Evolutionary conservation across 2,329 filamentous ascomycete species (phyloP).

Genomic region (Phyllosticta ampelicida): DNA sequence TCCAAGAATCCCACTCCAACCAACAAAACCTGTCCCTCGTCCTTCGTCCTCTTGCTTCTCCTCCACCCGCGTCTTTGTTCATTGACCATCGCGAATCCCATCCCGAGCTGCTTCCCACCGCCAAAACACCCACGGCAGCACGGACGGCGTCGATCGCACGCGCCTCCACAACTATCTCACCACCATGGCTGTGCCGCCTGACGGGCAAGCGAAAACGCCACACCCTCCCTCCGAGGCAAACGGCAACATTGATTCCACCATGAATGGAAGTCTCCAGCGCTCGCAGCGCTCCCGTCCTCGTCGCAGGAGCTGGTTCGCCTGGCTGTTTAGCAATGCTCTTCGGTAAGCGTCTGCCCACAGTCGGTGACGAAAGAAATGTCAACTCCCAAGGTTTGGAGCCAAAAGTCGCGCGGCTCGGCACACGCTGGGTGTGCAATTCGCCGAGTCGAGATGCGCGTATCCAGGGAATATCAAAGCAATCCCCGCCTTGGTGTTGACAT

Average conservation of each 20-base stretch:
- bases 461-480: too few relatives aligned
- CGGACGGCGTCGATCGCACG: constrained; percentile 9
- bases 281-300: constrained; percentile 14
- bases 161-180: constrained; percentile 12
- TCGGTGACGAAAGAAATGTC: too few relatives aligned
- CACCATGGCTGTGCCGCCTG: constrained; percentile 27
- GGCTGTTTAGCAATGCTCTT: constrained; percentile 23
- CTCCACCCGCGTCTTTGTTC: neutral
- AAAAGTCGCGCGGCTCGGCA: too few relatives aligned
- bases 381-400: too few relatives aligned
- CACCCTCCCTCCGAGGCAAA: constrained; percentile 18
- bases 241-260: constrained; percentile 16
- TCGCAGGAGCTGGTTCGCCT: constrained; percentile 17
- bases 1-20: neutral
- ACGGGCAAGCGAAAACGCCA: constrained; percentile 27
- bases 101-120: neutral
- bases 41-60: neutral
- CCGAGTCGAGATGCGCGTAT: too few relatives aligned
- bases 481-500: too few relatives aligned
- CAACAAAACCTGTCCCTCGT: neutral
- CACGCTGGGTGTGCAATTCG: too few relatives aligned
- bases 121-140: neutral
- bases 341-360: constrained; percentile 18
- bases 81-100: neutral
- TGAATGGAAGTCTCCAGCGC: constrained; percentile 15